These are phyloP conservation scores for Tuber brumale DNA, from an alignment of 495 filamentous ascomycete species.

Conservation along the genomic window DNA sequence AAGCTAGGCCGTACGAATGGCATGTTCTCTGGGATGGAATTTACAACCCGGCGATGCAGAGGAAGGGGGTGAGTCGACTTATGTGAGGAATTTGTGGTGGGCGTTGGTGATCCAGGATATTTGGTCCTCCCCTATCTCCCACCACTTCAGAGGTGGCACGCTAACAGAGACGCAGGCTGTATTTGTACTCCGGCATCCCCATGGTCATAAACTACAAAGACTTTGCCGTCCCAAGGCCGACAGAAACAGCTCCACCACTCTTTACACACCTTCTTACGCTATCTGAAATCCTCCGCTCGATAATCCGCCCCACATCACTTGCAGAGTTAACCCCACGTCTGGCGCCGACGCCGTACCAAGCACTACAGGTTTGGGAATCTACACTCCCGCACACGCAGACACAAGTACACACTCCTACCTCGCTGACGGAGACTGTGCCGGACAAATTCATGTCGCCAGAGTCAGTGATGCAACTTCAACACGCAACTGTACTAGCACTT, in stretches of 20 bases:
- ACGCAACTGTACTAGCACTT: slow-evolving; percentile 14
- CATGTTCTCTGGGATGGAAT: slow-evolving; percentile 34
- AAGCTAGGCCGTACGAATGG: slow-evolving; percentile 30
- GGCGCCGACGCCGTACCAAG: slow-evolving; percentile 6
- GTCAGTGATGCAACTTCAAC: slow-evolving; percentile 7
- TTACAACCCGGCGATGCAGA: slow-evolving; percentile 21
- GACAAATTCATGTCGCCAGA: slow-evolving; percentile 17
- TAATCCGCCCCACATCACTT: slow-evolving; percentile 24
- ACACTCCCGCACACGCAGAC: slow-evolving; percentile 6
- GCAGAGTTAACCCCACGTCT: background rate
- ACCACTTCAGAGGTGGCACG: background rate
- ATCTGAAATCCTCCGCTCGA: slow-evolving; percentile 29
- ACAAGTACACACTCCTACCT: background rate
- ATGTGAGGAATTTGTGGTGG: slow-evolving; percentile 30
- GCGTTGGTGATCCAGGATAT: slow-evolving; percentile 27
- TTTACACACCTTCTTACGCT: slow-evolving; percentile 19
- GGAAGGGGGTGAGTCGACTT: slow-evolving; percentile 9
- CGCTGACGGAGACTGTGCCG: background rate
- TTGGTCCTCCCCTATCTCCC: slow-evolving; percentile 14
- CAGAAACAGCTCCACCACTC: slow-evolving; percentile 2
- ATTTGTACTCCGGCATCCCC: slow-evolving; percentile 30
- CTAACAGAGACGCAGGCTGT: slow-evolving; percentile 15
- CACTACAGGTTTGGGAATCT: slow-evolving; percentile 15
- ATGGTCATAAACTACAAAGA: slow-evolving; percentile 31
- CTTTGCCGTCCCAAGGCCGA: slow-evolving; percentile 19